Conservation (phyloP, 2,329 filamentous ascomycete genomes). For the Verticillium tricorpus region DNA sequence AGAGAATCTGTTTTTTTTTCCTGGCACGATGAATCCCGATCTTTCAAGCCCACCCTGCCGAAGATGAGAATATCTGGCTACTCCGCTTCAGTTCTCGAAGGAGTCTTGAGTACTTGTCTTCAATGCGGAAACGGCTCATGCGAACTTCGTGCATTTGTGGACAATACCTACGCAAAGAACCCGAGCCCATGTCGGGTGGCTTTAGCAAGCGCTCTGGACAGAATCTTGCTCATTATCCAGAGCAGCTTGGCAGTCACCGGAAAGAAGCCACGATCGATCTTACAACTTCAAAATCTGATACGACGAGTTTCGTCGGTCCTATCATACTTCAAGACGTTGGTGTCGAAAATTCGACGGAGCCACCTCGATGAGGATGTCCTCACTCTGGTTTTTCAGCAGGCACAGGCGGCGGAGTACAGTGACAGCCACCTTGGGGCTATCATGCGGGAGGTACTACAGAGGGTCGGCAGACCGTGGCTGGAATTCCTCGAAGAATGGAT, state of each 20-base stretch:
- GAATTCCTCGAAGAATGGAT: slow-evolving; percentile 70
- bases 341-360: slow-evolving; percentile 38
- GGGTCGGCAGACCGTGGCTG: slow-evolving; percentile 62
- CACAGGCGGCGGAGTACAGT: slow-evolving; percentile 59
- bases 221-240: slow-evolving; percentile 44
- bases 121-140: slow-evolving; percentile 43
- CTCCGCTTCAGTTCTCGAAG: slow-evolving; percentile 42
- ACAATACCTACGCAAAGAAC: slow-evolving; percentile 38
- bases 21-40: slow-evolving; percentile 47
- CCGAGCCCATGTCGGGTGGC: slow-evolving; percentile 45
- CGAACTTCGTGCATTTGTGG: slow-evolving; percentile 41
- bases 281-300: slow-evolving; percentile 48
- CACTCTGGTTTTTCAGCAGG: slow-evolving; percentile 56
- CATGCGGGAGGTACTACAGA: slow-evolving; percentile 61
- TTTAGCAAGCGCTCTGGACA: slow-evolving; percentile 44
- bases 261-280: slow-evolving; percentile 38
- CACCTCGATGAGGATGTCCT: slow-evolving; percentile 57
- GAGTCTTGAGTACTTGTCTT: slow-evolving; percentile 41
- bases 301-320: slow-evolving; percentile 44
- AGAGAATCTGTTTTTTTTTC: slow-evolving; percentile 67
- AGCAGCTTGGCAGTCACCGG: slow-evolving; percentile 40
- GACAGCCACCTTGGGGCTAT: slow-evolving; percentile 58
- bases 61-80: slow-evolving; percentile 52
- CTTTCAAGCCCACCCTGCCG: slow-evolving; percentile 46
- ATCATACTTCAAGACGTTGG: slow-evolving; percentile 44